phyloP scores from a whole-genome alignment of 331 rosid genomes.

The Quercus tomentella region DNA sequence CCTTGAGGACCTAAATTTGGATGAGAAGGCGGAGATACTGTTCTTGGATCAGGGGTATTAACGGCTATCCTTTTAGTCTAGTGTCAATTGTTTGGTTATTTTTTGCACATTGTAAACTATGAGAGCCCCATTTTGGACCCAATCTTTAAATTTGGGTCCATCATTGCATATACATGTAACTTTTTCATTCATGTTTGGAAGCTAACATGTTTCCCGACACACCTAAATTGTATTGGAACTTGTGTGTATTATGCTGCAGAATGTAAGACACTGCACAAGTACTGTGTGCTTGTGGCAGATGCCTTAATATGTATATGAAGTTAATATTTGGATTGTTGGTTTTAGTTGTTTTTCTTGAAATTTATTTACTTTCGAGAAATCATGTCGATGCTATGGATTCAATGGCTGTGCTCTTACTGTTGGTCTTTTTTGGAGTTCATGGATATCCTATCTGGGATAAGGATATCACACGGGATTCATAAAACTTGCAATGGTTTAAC shows the following conservation, averaged over 20 bases:
- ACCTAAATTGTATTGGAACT: neutral
- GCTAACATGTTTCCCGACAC: neutral
- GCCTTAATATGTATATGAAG: no score
- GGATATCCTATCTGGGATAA: neutral
- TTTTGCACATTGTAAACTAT: neutral
- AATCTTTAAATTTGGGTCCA: neutral
- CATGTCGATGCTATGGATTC: neutral
- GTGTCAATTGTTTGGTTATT: neutral
- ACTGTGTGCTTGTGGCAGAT: no score
- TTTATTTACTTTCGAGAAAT: neutral
- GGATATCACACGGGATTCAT: neutral
- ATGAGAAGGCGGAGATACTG: constrained; percentile 82
- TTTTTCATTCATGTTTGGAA: neutral
- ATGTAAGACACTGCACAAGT: neutral
- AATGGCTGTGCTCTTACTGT: neutral
- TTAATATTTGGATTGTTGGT: neutral
- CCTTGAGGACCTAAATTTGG: constrained; percentile 61
- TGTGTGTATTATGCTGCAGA: neutral
- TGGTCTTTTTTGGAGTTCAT: neutral
- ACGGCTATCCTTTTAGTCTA: constrained; percentile 3
- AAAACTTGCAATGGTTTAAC: neutral
- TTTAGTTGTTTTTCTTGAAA: neutral
- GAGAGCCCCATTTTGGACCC: neutral
- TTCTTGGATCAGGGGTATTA: constrained; percentile 76
- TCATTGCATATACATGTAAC: no score